A percentile compares a stretch with the other conserved stretches of the same genome.
Evolutionary conservation across 768 basidiomycete genomes (phyloP).

Genomic region (Ramaria sp.): DNA sequence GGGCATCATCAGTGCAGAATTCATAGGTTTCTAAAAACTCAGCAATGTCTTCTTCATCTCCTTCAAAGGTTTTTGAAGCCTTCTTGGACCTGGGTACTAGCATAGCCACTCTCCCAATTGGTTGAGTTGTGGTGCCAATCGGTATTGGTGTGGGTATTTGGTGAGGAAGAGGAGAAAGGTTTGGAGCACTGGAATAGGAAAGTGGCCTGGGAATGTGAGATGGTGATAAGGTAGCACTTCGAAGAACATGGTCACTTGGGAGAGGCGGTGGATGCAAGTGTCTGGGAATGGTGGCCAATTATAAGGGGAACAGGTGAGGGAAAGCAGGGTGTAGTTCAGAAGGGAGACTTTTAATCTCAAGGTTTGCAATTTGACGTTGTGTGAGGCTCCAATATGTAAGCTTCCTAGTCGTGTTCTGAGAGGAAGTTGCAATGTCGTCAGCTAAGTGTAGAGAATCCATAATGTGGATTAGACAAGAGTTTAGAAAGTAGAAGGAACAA

Average conservation of each 20-base stretch:
- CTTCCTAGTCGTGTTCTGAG: too few species aligned
- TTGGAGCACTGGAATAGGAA: not conserved
- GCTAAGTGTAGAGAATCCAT: too few species aligned
- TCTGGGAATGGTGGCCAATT: not conserved
- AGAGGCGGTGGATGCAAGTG: not conserved
- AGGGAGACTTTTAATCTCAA: not conserved
- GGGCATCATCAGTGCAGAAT: not conserved
- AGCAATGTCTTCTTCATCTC: too few species aligned
- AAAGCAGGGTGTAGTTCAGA: not conserved
- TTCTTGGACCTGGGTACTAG: not conserved
- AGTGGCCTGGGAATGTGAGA: not conserved
- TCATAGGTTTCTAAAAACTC: too few species aligned
- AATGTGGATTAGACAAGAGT: too few species aligned
- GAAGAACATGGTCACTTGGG: too few species aligned
- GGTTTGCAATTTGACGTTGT: not conserved
- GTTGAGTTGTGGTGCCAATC: not conserved
- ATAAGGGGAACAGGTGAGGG: too few species aligned
- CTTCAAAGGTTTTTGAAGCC: too few species aligned
- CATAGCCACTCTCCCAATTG: not conserved
- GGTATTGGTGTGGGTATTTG: too few species aligned
- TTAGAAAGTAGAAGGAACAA: too few species aligned
- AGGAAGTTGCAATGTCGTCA: too few species aligned
- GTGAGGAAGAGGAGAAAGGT: not conserved
- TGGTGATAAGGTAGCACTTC: not conserved
- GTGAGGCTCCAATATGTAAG: too few species aligned